Evolutionary conservation across 2,329 filamentous ascomycete species (phyloP).

Genomic region (Aspergillus novofumigatus): DNA sequence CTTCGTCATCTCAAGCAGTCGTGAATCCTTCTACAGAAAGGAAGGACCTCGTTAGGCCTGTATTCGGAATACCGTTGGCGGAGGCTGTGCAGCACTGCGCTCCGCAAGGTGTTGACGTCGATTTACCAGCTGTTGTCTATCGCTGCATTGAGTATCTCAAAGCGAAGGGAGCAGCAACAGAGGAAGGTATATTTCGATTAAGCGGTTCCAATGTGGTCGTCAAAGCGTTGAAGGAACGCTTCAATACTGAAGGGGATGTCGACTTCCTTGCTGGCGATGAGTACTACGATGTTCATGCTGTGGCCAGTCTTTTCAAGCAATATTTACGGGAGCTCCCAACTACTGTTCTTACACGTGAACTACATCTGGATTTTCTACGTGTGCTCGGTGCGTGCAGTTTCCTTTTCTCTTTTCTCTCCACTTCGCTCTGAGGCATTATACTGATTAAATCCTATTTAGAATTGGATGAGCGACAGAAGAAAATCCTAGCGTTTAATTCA

Average conservation of each 20-base stretch:
- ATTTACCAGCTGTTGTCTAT: conserved; percentile 88
- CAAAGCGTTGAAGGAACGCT: conserved; percentile 83
- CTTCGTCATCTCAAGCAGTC: conserved; percentile 47
- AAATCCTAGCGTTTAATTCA: conserved; percentile 69
- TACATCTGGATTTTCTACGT: conserved; percentile 82
- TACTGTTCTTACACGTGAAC: conserved; percentile 83
- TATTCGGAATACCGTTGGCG: conserved; percentile 79
- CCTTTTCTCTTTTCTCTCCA: background rate
- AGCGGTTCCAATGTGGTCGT: conserved; percentile 97
- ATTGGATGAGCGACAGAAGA: conserved; percentile 68
- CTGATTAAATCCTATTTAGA: conserved; percentile 46
- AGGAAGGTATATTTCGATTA: conserved; percentile 94
- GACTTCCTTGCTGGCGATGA: conserved; percentile 73
- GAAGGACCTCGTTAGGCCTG: conserved; percentile 59
- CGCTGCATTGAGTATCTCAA: conserved; percentile 91
- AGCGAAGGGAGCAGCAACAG: conserved; percentile 70
- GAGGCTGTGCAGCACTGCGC: conserved; percentile 82
- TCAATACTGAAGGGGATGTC: conserved; percentile 89
- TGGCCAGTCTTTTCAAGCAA: conserved; percentile 88
- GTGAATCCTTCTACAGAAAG: conserved; percentile 44
- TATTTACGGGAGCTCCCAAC: conserved; percentile 90
- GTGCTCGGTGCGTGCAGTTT: conserved; percentile 56
- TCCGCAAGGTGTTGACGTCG: conserved; percentile 66
- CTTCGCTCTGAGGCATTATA: background rate
- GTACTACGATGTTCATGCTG: conserved; percentile 92